A percentile compares a stretch with the other conserved stretches of the same genome.
Evolutionary conservation across 257 asterid species (phyloP).

Genomic region (Rhazya stricta): DNA sequence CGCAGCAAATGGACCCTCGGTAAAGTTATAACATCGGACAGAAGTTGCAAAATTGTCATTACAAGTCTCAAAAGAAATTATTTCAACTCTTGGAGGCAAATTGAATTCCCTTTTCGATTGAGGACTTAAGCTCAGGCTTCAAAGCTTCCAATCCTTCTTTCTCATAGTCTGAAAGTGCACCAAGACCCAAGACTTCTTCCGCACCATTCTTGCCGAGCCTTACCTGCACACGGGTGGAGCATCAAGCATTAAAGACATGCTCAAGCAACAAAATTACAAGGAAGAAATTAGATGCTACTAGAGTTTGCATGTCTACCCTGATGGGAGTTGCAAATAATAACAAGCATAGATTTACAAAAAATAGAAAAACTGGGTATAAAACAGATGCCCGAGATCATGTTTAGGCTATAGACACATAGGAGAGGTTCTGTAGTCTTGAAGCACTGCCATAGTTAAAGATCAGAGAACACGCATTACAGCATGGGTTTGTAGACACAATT

Average conservation of each 20-base stretch:
- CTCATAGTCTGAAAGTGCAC: conserved; percentile 55
- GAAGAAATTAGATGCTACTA: background rate
- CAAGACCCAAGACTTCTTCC: conserved; percentile 69
- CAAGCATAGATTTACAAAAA: too few relatives aligned
- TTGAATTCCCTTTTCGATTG: conserved; percentile 70
- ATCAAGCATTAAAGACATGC: background rate
- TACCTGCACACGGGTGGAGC: conserved; percentile 33
- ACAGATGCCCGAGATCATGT: too few relatives aligned
- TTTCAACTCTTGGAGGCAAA: conserved; percentile 43
- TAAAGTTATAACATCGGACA: background rate
- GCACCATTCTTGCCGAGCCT: conserved; percentile 79
- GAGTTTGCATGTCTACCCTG: background rate
- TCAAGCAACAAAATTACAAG: background rate
- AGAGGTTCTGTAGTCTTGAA: too few relatives aligned
- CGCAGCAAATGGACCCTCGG: background rate
- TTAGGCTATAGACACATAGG: too few relatives aligned
- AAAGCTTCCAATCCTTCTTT: conserved; percentile 72
- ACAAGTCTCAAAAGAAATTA: background rate
- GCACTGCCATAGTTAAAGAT: too few relatives aligned
- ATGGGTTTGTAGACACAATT: too few relatives aligned
- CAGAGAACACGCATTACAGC: too few relatives aligned
- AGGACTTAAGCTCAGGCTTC: conserved; percentile 51
- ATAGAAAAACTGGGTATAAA: too few relatives aligned
- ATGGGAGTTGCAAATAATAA: too few relatives aligned
- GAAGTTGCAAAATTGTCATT: conserved; percentile 26